These are phyloP conservation scores for Saraca asoca DNA, from an alignment of 331 rosid genomes.

Conservation along the genomic window DNA sequence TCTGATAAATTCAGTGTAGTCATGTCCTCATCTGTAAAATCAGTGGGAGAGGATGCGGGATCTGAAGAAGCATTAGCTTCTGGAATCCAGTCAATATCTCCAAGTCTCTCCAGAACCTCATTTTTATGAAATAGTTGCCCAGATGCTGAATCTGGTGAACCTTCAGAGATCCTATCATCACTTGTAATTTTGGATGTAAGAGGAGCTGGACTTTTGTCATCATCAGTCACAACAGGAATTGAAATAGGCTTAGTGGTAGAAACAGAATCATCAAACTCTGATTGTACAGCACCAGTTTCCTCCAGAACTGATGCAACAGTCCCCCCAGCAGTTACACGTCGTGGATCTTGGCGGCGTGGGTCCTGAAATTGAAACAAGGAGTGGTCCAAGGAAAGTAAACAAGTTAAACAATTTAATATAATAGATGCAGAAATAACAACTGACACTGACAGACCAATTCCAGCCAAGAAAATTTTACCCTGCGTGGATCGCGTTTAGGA, in stretches of 20 bases:
- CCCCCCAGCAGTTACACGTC: slow-evolving; percentile 60
- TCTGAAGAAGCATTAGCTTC: slow-evolving; percentile 51
- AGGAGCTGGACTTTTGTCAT: slow-evolving; percentile 50
- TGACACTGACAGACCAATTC: background rate
- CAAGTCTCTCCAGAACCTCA: slow-evolving; percentile 56
- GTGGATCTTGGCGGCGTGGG: slow-evolving; percentile 98
- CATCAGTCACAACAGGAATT: slow-evolving; percentile 37
- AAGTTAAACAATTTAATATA: slow-evolving; percentile 7
- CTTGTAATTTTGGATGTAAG: slow-evolving; percentile 43
- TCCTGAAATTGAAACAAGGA: slow-evolving; percentile 57
- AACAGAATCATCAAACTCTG: slow-evolving; percentile 58
- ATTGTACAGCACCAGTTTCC: slow-evolving; percentile 48
- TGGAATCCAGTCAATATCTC: slow-evolving; percentile 40
- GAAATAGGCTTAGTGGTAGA: slow-evolving; percentile 55
- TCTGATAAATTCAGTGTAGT: slow-evolving; percentile 47
- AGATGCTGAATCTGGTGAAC: slow-evolving; percentile 46
- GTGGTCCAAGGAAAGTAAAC: slow-evolving; percentile 30
- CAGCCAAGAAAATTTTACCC: slow-evolving; percentile 56
- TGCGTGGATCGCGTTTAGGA: slow-evolving; percentile 91
- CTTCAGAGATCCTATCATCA: slow-evolving; percentile 61
- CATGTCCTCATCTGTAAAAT: slow-evolving; percentile 52
- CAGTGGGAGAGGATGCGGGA: slow-evolving; percentile 48
- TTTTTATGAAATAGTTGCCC: slow-evolving; percentile 42
- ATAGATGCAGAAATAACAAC: slow-evolving; percentile 9
- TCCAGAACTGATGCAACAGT: slow-evolving; percentile 52